Evolutionary conservation across 768 basidiomycete species (phyloP).

Genomic region (Calocybe cyanea): DNA sequence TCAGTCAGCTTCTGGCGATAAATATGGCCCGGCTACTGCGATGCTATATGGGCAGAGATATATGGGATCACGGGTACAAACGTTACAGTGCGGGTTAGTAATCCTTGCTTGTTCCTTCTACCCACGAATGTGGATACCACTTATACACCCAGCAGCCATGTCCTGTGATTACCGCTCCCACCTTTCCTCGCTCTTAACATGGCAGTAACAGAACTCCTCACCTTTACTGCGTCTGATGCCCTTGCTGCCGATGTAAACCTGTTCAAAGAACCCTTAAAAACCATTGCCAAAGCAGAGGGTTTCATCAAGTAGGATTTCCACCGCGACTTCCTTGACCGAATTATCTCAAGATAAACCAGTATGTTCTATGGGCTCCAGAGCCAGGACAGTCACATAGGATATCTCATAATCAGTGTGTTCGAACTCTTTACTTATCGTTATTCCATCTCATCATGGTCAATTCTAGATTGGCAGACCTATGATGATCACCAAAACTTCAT

Average conservation of each 20-base stretch:
- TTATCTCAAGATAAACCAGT: constrained; percentile 1
- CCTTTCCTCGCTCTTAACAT: constrained; percentile 1
- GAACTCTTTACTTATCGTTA: not conserved
- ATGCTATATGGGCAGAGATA: too few relatives aligned
- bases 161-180: not conserved
- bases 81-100: too few relatives aligned
- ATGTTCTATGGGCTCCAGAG: constrained; percentile 11
- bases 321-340: not conserved
- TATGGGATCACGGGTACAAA: too few relatives aligned
- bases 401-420: constrained; percentile 11
- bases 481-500: constrained; percentile 7
- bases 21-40: too few relatives aligned
- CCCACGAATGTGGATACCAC: too few relatives aligned
- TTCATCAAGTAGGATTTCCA: constrained; percentile 9
- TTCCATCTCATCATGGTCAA: not conserved
- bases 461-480: constrained; percentile 11
- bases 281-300: constrained; percentile 8
- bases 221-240: constrained; percentile 10
- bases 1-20: too few relatives aligned
- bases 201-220: constrained; percentile 11
- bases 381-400: constrained; percentile 10
- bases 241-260: constrained; percentile 6
- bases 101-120: too few relatives aligned
- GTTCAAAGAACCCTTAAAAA: constrained; percentile 6
- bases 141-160: not conserved